phyloP scores from a whole-genome alignment of 768 basidiomycete species.

The Rhodotorula diobovata region DNA sequence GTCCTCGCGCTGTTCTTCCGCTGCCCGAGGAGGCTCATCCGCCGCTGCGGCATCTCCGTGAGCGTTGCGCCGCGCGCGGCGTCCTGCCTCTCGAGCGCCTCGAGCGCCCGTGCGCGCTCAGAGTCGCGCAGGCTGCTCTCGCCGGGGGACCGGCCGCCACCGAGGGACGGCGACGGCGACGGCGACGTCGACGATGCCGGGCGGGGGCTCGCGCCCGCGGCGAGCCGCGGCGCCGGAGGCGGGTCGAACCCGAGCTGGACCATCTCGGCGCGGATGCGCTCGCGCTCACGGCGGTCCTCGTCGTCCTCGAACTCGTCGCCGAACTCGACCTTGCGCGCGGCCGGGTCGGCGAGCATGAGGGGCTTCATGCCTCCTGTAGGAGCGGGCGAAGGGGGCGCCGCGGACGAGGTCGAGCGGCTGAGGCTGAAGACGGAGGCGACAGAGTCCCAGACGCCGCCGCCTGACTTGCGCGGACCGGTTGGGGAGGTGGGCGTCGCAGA shows the following conservation, averaged over 20 bases:
- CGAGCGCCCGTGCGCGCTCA: slow-evolving; percentile 56
- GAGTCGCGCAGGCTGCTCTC: not conserved
- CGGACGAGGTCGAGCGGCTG: slow-evolving; percentile 68
- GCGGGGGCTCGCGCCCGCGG: slow-evolving; percentile 30
- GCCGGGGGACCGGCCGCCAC: slow-evolving; percentile 51
- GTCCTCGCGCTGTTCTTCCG: not conserved
- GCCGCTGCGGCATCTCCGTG: slow-evolving; percentile 56
- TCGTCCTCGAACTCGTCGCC: slow-evolving; percentile 60
- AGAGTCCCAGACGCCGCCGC: slow-evolving; percentile 25
- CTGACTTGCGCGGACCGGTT: slow-evolving; percentile 7
- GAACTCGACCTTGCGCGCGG: slow-evolving; percentile 38
- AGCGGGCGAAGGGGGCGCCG: slow-evolving; percentile 44
- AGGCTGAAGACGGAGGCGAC: slow-evolving; percentile 46
- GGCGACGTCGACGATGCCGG: slow-evolving; percentile 41
- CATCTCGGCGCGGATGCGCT: slow-evolving; percentile 83
- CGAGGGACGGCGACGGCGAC: slow-evolving; percentile 45
- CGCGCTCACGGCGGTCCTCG: slow-evolving; percentile 57
- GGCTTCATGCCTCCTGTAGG: slow-evolving; percentile 61
- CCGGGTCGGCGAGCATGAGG: slow-evolving; percentile 49
- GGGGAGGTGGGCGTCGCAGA: slow-evolving; percentile 3
- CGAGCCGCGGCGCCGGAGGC: slow-evolving; percentile 47
- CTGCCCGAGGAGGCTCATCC: slow-evolving; percentile 10
- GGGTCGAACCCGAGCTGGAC: slow-evolving; percentile 81
- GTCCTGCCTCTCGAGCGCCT: slow-evolving; percentile 75
- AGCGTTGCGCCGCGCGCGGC: slow-evolving; percentile 63